A percentile compares a stretch with the other conserved stretches of the same genome.
Evolutionary conservation across 2,329 filamentous ascomycete genomes (phyloP).

Genomic region (Xylariaceae sp.): DNA sequence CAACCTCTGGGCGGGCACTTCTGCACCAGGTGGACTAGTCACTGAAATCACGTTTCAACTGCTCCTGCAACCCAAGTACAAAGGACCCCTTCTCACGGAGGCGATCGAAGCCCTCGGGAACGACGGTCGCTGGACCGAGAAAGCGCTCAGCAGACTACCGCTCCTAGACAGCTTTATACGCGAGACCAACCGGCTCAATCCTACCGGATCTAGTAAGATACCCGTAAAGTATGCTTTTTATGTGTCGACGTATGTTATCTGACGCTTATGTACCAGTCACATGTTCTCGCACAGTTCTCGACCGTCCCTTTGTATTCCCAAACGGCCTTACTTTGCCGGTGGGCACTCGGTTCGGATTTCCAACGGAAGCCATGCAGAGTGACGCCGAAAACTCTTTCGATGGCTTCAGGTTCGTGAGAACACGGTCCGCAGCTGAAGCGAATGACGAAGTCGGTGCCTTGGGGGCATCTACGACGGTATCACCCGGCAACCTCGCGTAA

Average conservation of each 20-base stretch:
- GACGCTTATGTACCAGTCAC: background rate
- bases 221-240: background rate
- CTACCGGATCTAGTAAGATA: conserved; percentile 1
- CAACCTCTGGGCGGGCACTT: background rate
- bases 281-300: background rate
- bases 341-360: conserved; percentile 7
- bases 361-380: conserved; percentile 1
- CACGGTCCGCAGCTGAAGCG: background rate
- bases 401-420: background rate
- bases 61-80: background rate
- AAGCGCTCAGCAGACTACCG: background rate
- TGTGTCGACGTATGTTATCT: background rate
- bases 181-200: conserved; percentile 1
- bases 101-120: background rate
- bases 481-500: background rate
- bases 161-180: conserved; percentile 9
- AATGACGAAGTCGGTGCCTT: background rate
- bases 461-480: background rate
- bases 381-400: background rate
- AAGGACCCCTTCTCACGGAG: background rate
- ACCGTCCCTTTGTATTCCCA: background rate
- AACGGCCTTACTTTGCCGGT: conserved; percentile 6
- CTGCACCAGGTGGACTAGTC: conserved; percentile 1
- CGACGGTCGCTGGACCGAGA: background rate
- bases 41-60: conserved; percentile 1